phyloP scores from a whole-genome alignment of 176 grass and related monocot genomes.

The Phoenix dactylifera region DNA sequence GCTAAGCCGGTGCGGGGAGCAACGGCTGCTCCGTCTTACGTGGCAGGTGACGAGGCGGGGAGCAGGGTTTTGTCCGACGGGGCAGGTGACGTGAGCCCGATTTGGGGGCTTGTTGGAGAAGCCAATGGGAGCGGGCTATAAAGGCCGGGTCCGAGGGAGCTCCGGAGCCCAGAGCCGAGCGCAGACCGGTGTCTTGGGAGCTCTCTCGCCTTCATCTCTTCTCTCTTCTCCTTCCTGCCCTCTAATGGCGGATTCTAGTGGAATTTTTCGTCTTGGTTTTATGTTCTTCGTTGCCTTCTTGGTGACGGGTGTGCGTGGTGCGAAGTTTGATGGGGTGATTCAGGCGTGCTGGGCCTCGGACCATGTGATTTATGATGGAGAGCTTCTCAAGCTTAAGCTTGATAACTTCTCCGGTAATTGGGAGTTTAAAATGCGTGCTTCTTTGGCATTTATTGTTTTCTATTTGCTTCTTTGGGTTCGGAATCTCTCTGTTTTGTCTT shows the following conservation, averaged over 20 bases:
- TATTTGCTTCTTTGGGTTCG: no score
- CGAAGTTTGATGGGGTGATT: constrained; percentile 76
- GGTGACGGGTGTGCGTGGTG: background rate
- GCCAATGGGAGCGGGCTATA: constrained; percentile 14
- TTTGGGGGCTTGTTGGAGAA: constrained; percentile 14
- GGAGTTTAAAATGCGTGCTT: no score
- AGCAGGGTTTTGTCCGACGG: constrained; percentile 1
- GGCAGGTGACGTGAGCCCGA: constrained; percentile 14
- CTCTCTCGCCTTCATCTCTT: background rate
- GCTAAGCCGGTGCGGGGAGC: background rate
- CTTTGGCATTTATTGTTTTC: no score
- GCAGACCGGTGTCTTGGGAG: background rate
- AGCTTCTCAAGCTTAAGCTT: constrained; percentile 85
- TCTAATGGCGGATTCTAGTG: background rate
- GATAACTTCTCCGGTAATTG: constrained; percentile 52
- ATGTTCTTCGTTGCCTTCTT: background rate
- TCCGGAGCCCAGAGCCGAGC: background rate
- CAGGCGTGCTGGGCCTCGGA: constrained; percentile 96
- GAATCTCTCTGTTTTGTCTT: no score
- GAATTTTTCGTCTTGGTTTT: background rate
- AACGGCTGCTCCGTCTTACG: constrained; percentile 17
- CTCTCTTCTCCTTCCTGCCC: background rate
- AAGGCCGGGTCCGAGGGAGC: background rate
- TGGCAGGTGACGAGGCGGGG: background rate
- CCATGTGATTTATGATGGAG: constrained; percentile 77